Percentiles rank a stretch among this genome's conserved stretches.
phyloP scores from a whole-genome alignment of 768 basidiomycete genomes.

The Mycena vulgaris region DNA sequence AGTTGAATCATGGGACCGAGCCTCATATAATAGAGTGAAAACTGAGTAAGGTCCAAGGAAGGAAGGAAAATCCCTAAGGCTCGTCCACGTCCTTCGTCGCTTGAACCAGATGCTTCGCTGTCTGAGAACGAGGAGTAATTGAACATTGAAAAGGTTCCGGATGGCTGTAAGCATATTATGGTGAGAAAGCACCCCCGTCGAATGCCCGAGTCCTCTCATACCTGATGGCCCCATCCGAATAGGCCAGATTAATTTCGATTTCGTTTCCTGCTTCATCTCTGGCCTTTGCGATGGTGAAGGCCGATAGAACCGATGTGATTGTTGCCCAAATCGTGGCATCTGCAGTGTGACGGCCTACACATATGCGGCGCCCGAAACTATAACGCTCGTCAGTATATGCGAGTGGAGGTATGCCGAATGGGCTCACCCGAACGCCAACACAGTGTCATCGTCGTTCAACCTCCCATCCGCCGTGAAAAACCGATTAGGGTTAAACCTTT shows the following conservation, averaged over 20 bases:
- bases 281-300: not conserved
- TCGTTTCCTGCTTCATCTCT: not conserved
- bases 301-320: conserved; percentile 16
- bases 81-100: no score
- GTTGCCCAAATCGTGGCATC: conserved; percentile 16
- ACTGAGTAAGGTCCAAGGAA: no score
- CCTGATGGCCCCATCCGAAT: not conserved
- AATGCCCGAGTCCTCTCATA: not conserved
- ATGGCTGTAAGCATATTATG: conserved; percentile 15
- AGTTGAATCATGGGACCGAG: no score
- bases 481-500: conserved; percentile 14
- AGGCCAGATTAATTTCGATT: not conserved
- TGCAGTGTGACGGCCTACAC: conserved; percentile 13
- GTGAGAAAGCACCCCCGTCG: no score
- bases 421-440: conserved; percentile 4
- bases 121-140: conserved; percentile 19
- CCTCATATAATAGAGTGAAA: no score
- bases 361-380: no score
- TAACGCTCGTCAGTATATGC: not conserved
- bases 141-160: conserved; percentile 15
- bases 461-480: not conserved
- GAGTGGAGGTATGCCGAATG: no score
- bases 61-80: not conserved
- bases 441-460: not conserved
- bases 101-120: conserved; percentile 12